phyloP scores from a whole-genome alignment of 2,329 filamentous ascomycete species.

The Fusarium citri region DNA sequence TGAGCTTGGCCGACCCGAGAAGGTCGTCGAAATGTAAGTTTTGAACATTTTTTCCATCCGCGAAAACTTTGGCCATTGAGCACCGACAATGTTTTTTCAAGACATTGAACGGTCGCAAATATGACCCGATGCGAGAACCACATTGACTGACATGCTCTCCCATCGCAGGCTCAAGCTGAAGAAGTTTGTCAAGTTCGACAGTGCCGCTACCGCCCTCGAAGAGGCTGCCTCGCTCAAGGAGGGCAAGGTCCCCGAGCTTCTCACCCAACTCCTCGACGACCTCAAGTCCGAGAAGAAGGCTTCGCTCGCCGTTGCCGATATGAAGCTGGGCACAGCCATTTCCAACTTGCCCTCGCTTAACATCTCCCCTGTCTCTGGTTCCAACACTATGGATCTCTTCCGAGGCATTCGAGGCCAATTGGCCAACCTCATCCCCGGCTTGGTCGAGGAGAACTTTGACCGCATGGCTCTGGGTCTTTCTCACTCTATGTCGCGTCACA shows the following conservation, averaged over 20 bases:
- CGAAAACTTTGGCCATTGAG: constrained; percentile 14
- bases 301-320: constrained; percentile 91
- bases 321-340: constrained; percentile 91
- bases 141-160: constrained; percentile 12
- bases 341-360: constrained; percentile 90
- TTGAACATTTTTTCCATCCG: constrained; percentile 10
- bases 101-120: constrained; percentile 16
- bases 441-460: constrained; percentile 85
- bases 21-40: constrained; percentile 84
- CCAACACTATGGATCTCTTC: constrained; percentile 79
- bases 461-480: constrained; percentile 97
- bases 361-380: constrained; percentile 80
- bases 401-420: constrained; percentile 93
- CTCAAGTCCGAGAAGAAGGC: constrained; percentile 99
- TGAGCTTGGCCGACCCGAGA: constrained; percentile 83
- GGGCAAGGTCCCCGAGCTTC: constrained; percentile 91
- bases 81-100: constrained; percentile 11
- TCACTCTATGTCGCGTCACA: constrained; percentile 95
- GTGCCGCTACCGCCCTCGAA: constrained; percentile 87
- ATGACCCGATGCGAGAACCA: neutral
- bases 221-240: constrained; percentile 91
- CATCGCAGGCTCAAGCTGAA: constrained; percentile 85
- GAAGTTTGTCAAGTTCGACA: constrained; percentile 97
- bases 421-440: constrained; percentile 87
- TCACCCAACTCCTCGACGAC: constrained; percentile 83